Evolutionary conservation across 768 basidiomycete genomes (phyloP).

Genomic region (Amanita exitialis): DNA sequence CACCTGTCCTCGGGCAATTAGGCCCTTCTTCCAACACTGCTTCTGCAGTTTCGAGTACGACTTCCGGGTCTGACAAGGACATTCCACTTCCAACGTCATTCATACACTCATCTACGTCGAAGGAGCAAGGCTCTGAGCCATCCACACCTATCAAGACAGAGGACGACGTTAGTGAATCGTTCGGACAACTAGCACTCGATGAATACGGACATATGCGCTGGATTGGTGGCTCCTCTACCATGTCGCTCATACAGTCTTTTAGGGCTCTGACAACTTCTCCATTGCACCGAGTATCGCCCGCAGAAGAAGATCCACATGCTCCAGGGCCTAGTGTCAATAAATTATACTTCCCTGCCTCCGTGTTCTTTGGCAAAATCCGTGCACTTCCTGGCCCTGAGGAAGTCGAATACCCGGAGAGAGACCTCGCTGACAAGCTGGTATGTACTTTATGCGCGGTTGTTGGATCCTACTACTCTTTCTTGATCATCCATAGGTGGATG

Average conservation of each 20-base stretch:
- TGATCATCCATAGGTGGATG: conserved; percentile 51
- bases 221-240: conserved; percentile 88
- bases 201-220: conserved; percentile 87
- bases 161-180: conserved; percentile 76
- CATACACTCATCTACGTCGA: conserved; percentile 25
- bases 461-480: conserved; percentile 7
- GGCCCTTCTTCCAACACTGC: conserved; percentile 41
- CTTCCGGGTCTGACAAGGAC: conserved; percentile 27
- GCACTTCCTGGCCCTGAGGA: conserved; percentile 79
- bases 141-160: conserved; percentile 44
- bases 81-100: conserved; percentile 20
- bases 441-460: conserved; percentile 19
- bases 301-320: conserved; percentile 74
- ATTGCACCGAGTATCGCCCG: conserved; percentile 68
- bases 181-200: conserved; percentile 81
- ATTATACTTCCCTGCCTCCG: conserved; percentile 78
- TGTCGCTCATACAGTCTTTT: conserved; percentile 88
- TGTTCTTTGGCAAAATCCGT: conserved; percentile 79
- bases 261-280: conserved; percentile 65
- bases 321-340: conserved; percentile 77
- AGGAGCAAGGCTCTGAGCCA: conserved; percentile 23
- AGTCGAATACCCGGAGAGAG: conserved; percentile 79
- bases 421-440: conserved; percentile 81
- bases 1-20: conserved; percentile 68
- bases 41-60: conserved; percentile 21